phyloP scores from a whole-genome alignment of 1,139 yeast genomes.

The Yueomyces sp. region DNA sequence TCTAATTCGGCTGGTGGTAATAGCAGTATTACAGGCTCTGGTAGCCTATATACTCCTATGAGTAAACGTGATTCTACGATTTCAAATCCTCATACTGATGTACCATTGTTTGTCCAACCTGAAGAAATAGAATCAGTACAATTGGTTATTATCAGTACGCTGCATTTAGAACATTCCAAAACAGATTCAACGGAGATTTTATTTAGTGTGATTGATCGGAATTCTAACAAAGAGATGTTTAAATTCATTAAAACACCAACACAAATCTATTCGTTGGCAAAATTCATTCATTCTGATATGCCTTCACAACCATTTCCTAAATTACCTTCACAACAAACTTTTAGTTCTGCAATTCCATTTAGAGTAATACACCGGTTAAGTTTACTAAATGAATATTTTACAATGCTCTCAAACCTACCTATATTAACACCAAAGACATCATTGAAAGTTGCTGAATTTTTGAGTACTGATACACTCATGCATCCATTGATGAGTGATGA shows the following conservation, averaged over 20 bases:
- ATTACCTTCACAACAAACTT: slow-evolving; percentile 45
- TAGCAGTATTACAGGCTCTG: no score
- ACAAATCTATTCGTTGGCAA: slow-evolving; percentile 45
- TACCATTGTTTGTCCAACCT: slow-evolving; percentile 48
- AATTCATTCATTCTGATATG: slow-evolving; percentile 38
- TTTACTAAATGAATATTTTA: slow-evolving; percentile 48
- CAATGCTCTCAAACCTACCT: slow-evolving; percentile 47
- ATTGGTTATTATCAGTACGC: slow-evolving; percentile 46
- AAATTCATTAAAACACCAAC: slow-evolving; percentile 48
- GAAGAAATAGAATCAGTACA: slow-evolving; percentile 51
- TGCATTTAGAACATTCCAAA: slow-evolving; percentile 36
- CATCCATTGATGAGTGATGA: slow-evolving; percentile 50
- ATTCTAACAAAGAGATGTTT: slow-evolving; percentile 58
- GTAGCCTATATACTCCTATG: neutral
- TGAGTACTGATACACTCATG: slow-evolving; percentile 52
- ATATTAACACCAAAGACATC: slow-evolving; percentile 29
- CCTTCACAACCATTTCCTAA: slow-evolving; percentile 52
- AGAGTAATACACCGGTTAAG: slow-evolving; percentile 52
- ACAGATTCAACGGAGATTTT: slow-evolving; percentile 37
- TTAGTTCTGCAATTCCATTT: slow-evolving; percentile 47
- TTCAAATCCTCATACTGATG: slow-evolving; percentile 15
- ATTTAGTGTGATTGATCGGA: slow-evolving; percentile 47
- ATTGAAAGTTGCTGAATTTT: slow-evolving; percentile 46
- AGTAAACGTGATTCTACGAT: neutral
- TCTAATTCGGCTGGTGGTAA: no score